phyloP scores from a whole-genome alignment of 768 basidiomycete species.

The Exidia glandulosa region DNA sequence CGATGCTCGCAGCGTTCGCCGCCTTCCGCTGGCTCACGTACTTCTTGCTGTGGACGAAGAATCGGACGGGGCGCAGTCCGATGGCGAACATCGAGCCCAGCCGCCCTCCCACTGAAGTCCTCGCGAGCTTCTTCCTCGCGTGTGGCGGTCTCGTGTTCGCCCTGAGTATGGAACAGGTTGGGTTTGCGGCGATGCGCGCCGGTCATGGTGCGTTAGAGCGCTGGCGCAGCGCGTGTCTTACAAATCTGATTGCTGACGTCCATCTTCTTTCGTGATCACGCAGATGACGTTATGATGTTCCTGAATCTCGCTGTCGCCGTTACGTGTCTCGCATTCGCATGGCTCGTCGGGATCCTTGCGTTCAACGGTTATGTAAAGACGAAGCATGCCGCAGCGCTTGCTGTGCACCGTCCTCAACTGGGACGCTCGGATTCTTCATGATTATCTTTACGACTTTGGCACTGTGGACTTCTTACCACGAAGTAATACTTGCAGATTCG shows the following conservation, averaged over 20 bases:
- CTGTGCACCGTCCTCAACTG: neutral
- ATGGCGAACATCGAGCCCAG: constrained; percentile 78
- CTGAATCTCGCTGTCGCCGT: constrained; percentile 75
- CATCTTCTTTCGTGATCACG: neutral
- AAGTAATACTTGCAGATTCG: too few species aligned
- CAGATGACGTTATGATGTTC: constrained; percentile 81
- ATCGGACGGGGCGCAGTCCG: constrained; percentile 25
- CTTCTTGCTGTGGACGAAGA: constrained; percentile 61
- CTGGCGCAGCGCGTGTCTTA: neutral
- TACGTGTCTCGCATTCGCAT: constrained; percentile 78
- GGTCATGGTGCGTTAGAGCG: constrained; percentile 49
- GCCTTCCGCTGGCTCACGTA: constrained; percentile 81
- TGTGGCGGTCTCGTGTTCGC: constrained; percentile 87
- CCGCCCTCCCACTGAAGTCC: constrained; percentile 85
- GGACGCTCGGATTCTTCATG: neutral
- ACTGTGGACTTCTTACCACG: too few species aligned
- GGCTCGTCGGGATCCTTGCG: constrained; percentile 62
- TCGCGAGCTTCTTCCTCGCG: constrained; percentile 78
- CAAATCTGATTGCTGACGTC: neutral
- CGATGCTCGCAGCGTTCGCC: constrained; percentile 67
- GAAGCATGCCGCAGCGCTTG: neutral
- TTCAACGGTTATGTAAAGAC: constrained; percentile 72
- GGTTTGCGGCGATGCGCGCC: constrained; percentile 82
- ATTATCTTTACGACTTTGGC: too few species aligned
- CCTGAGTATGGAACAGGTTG: constrained; percentile 81